Evolutionary conservation across 208 protist species (phyloP).

Genomic region (Crithidia sp.): DNA sequence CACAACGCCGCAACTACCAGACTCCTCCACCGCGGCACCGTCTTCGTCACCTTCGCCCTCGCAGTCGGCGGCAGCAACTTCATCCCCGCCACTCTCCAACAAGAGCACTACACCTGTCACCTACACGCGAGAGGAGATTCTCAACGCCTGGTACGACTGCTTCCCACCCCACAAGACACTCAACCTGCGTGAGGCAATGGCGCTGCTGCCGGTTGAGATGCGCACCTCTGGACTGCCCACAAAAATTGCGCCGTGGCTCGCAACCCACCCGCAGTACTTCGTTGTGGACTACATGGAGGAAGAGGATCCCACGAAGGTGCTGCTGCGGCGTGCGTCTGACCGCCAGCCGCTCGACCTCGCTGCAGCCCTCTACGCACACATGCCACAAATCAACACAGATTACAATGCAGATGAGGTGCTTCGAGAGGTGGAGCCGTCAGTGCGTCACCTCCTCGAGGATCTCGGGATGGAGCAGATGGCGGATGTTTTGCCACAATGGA

Average conservation of each 20-base stretch:
- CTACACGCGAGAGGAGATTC: constrained; percentile 60
- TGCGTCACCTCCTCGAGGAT: constrained; percentile 39
- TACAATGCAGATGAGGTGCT: constrained; percentile 39
- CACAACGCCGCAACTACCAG: neutral
- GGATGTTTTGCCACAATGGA: constrained; percentile 59
- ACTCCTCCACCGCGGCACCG: neutral
- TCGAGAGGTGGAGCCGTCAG: constrained; percentile 33
- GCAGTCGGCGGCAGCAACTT: neutral
- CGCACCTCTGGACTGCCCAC: constrained; percentile 43
- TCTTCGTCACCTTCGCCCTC: neutral
- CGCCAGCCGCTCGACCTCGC: constrained; percentile 71
- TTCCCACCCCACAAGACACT: constrained; percentile 60
- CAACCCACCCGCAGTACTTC: constrained; percentile 66
- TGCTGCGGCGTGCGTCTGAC: constrained; percentile 65
- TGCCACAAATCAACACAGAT: constrained; percentile 30
- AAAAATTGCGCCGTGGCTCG: constrained; percentile 66
- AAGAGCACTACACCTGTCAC: constrained; percentile 15
- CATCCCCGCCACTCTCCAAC: neutral
- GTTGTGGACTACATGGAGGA: constrained; percentile 61
- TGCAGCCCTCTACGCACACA: constrained; percentile 50
- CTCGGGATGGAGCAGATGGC: constrained; percentile 50
- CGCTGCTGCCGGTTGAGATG: constrained; percentile 60
- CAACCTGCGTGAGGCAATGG: constrained; percentile 59
- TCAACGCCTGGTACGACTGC: constrained; percentile 80
- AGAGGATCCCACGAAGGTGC: constrained; percentile 49